Conservation (phyloP, 2,329 filamentous ascomycete species). For the Tolypocladium tundrense region DNA sequence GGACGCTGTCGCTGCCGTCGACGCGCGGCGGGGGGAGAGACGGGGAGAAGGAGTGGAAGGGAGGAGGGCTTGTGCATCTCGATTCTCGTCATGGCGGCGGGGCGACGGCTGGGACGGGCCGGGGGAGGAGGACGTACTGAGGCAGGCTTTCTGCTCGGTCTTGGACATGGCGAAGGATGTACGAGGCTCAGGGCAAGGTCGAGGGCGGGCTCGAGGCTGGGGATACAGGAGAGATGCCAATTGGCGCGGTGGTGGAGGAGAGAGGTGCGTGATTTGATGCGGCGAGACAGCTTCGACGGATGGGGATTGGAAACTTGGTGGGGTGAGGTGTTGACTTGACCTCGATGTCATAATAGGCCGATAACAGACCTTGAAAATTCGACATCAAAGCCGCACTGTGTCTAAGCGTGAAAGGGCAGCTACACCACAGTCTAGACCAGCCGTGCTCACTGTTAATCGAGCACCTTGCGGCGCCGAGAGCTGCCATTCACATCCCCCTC, state of each 20-base stretch:
- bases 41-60: slow-evolving; percentile 2
- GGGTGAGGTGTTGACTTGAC: neutral
- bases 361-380: neutral
- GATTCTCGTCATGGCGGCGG: slow-evolving; percentile 8
- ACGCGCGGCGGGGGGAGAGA: slow-evolving; percentile 10
- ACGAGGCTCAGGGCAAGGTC: neutral
- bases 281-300: neutral
- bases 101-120: slow-evolving; percentile 15
- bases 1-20: neutral
- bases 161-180: slow-evolving; percentile 33
- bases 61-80: slow-evolving; percentile 1
- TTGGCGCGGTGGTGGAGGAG: neutral
- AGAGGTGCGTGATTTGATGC: neutral
- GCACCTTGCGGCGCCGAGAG: neutral
- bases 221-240: neutral
- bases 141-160: slow-evolving; percentile 50
- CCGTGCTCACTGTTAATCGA: neutral
- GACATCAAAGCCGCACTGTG: neutral
- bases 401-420: neutral
- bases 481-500: neutral
- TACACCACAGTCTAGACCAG: neutral
- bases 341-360: neutral
- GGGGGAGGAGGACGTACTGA: slow-evolving; percentile 41
- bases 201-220: neutral
- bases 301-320: neutral